phyloP scores from a whole-genome alignment of 2,329 filamentous ascomycete genomes.

The Fusarium napiforme region DNA sequence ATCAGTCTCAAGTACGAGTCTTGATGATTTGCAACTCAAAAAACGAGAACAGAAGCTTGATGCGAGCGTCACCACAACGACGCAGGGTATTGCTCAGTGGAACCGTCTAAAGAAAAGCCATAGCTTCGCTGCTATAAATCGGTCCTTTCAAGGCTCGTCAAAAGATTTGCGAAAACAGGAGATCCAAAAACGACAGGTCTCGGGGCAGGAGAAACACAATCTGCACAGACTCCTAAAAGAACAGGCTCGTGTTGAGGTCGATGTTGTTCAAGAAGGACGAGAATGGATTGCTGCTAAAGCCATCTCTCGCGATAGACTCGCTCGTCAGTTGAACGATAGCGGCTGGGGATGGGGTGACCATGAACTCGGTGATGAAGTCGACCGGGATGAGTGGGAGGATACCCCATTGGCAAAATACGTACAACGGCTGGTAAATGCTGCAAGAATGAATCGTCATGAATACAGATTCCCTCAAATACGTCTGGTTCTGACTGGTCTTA shows the following conservation, averaged over 20 bases:
- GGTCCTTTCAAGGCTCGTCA: constrained; percentile 49
- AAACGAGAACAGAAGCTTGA: constrained; percentile 39
- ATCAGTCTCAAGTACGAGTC: constrained; percentile 2
- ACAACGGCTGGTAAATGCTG: constrained; percentile 50
- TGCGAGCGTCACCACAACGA: constrained; percentile 35
- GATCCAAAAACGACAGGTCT: constrained; percentile 36
- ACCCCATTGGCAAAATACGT: constrained; percentile 49
- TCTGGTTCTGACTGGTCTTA: constrained; percentile 50
- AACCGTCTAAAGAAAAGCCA: constrained; percentile 48
- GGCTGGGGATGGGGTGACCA: constrained; percentile 56
- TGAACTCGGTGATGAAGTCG: constrained; percentile 45
- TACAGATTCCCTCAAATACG: constrained; percentile 52
- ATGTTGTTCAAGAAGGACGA: constrained; percentile 50
- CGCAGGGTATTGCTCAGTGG: constrained; percentile 46
- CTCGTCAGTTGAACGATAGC: constrained; percentile 54
- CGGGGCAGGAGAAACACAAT: constrained; percentile 43
- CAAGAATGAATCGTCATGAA: constrained; percentile 51
- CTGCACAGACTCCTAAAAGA: constrained; percentile 49
- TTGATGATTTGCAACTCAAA: constrained; percentile 14
- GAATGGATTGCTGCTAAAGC: constrained; percentile 51
- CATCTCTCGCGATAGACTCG: constrained; percentile 48
- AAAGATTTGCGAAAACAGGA: constrained; percentile 41
- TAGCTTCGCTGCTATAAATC: constrained; percentile 47
- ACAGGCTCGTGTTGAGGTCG: constrained; percentile 49
- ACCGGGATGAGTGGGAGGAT: constrained; percentile 51